Evolutionary conservation across 495 filamentous ascomycete species (phyloP), one percentile per base, ranked within the genome.

Genomic region (Trichoderma virens): DNA sequence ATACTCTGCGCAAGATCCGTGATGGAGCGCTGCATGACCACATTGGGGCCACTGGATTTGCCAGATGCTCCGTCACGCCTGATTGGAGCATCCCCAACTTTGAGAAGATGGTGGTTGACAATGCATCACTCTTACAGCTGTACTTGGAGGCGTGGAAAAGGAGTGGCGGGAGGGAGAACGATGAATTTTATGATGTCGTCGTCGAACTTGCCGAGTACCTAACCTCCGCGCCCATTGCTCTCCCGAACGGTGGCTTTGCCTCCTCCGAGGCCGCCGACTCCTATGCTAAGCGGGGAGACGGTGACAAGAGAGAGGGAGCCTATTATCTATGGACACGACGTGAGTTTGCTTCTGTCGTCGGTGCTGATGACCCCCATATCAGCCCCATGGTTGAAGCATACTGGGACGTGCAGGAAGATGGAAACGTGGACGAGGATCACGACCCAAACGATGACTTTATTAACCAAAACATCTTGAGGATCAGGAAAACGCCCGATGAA

Each of bases 61-160:
- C 92, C 60, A 82, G 94, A 59, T 96, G 96, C 68, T 95, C 91
- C 41, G 88, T 96, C 7, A 98, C 94, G 6, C 77, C 82, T 30
- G 89, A 97, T 73, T 98, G 94, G 94, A 87, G 84, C 63, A 74
- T 98, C 45, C 94, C 94, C 28, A 93, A 96, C 70, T 98, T 98
- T 70, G 94, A 98, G 76, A 98, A 98, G 81, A 96, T 98, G 91
- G 84, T 97, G 3, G 93, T 93, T 64, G 95, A 98, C 71, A 93
- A 98, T 68, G 91, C 89, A 8, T 89, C 97, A 66, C 83, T 98
- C 14, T 75, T 98, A 16, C 83, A 89, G 65, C 83, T 91, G 27
- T 98, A 95, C 70, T 80, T 96, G 6, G 93, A 98, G 70, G 93
- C 89, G 0, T 98, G 91, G 78, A 81, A 92, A 13, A 76, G 89